Conservation (phyloP, 768 basidiomycete species). For the Psilocybe azurescens region DNA sequence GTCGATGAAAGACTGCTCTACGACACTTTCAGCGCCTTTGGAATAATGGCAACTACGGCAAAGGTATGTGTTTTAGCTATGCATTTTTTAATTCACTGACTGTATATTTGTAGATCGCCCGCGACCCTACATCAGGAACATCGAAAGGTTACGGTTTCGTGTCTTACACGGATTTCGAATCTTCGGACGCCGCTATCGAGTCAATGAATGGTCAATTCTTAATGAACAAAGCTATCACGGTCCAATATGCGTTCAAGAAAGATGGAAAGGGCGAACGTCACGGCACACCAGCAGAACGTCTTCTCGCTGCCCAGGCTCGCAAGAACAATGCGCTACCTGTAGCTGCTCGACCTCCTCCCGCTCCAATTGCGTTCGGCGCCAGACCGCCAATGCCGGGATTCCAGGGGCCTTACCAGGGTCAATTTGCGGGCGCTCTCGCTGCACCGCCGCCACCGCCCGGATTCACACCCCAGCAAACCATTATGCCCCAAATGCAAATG, state of each 20-base stretch:
- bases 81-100: constrained; percentile 8
- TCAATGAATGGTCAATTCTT: constrained; percentile 98
- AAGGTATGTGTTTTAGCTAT: constrained; percentile 56
- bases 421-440: constrained; percentile 89
- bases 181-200: constrained; percentile 95
- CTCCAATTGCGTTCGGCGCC: constrained; percentile 73
- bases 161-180: constrained; percentile 96
- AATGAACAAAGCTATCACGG: constrained; percentile 97
- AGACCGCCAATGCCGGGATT: constrained; percentile 72
- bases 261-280: constrained; percentile 98
- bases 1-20: constrained; percentile 93
- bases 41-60: constrained; percentile 88
- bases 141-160: constrained; percentile 99
- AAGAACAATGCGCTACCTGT: constrained; percentile 93
- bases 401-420: constrained; percentile 85
- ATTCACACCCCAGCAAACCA: constrained; percentile 74
- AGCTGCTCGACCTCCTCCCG: constrained; percentile 74
- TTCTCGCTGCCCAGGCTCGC: constrained; percentile 93
- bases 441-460: constrained; percentile 83
- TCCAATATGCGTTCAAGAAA: constrained; percentile 99
- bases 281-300: constrained; percentile 94
- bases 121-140: constrained; percentile 81
- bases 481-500: constrained; percentile 57
- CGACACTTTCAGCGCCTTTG: constrained; percentile 96
- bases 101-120: constrained; percentile 72